Evolutionary conservation across 257 asterid genomes (phyloP), one percentile per base, ranked within the genome.

Genomic region (Solanum verrucosum): DNA sequence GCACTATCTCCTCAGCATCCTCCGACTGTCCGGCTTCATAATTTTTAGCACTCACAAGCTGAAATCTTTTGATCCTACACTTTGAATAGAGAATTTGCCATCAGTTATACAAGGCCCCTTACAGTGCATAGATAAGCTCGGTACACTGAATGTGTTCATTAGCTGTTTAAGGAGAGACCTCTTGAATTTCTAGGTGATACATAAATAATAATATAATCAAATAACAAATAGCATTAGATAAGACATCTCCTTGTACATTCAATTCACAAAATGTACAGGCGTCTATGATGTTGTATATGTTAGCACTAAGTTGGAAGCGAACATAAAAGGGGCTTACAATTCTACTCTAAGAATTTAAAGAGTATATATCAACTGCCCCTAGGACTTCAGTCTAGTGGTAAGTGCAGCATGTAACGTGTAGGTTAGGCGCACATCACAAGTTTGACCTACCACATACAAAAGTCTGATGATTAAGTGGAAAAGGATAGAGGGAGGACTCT

Each of bases 41-140:
- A 89, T 89, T 88, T 31, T 90, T 93, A 46, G 92, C 90, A 89
- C 68, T 87, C 29, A 88, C 93, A 52, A 85, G 87, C 90, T 87
- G 93, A 90, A 46, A 90, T 91, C 93, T 88, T 65, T 88, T 91
- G 87, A 90, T 89, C 93, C 98, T 94, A 27, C 79, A 71, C 25
- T 33, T 68, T 18, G 78, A 34, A 70, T 20, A 88, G 56, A 46
- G 38, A 49, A 49, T 13, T 82, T 46, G 33, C 70, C 67, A 52
- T 81, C 68, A 81, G 6, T 27, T 44, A 81, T 27, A 46, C 35
- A 81, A 27, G 27, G 42, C 35, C 63, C 65, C 0, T 44, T 49
- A 49, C 86, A 82, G 27, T 46, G 65, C 29, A 31, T 31, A 46
- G 44, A 49, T 49, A 82, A 46, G 67, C 7, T 82, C 70, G 11